Base-by-base conservation (phyloP, 106 monocot genomes). In the Triglochin maritima region DNA sequence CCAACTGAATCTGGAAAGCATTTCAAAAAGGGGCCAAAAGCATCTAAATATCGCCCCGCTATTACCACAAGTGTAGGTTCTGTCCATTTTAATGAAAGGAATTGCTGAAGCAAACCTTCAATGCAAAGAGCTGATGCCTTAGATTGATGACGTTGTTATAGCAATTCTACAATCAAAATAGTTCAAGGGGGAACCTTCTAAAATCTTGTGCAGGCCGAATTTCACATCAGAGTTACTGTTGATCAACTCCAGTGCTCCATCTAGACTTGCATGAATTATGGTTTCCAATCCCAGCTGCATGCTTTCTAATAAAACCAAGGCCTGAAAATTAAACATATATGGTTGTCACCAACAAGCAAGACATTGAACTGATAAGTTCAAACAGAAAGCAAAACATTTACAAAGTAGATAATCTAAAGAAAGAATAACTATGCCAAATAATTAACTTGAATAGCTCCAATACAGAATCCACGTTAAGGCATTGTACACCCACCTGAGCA, bases 21-120 rank as follows among this genome's bases (percentile, higher is more conserved):
- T 81, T 78, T 91, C 74, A 96, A 79, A 63, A 84, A 96, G 50
- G 84, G 80, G 47, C 96, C 96, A 60, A 88, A 75, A 47, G 96
- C 75, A 77, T 85, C 88, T 61, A 96, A 72, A 86, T 82, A 96
- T 56, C 77, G 83, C 13, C 86, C 96, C 62, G 84, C 78, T 62
- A 86, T 69, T 63, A 79, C 82, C 46, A 80, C 81, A 76, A 83
- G 81, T 47, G 80, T 50, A 17, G 96, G 86, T 76, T 84, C 84
- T 2, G 76, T 75, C 96, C 91, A 91, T 56, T 83, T 84, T 63
- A 88, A 76, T 29, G 70, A 71, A 73, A 96, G 85, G 45, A 96
- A 68, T 64, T 77, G 83, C 62, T 91, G 87, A 74, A 96, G 90
- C 44, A 96, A 70, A 68, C 82, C 96, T 96, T 62, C 71, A 71